Evolutionary conservation across 768 basidiomycete genomes (phyloP).

Genomic region (Amanita rubescens): DNA sequence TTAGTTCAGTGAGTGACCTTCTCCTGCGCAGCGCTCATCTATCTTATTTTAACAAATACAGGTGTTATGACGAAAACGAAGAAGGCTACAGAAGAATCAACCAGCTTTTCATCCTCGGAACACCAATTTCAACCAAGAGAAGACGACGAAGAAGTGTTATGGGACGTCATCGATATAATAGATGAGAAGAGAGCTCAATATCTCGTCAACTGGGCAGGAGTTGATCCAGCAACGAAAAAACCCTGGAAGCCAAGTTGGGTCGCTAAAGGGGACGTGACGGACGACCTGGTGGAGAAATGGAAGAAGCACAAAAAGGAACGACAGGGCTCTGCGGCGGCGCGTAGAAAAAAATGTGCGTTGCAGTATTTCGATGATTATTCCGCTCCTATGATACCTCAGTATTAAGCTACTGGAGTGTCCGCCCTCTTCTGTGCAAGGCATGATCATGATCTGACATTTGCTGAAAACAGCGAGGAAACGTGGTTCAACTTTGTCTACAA

Average conservation of each 20-base stretch:
- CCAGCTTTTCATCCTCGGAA: conserved; percentile 17
- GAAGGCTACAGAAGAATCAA: background rate
- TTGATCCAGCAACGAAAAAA: conserved; percentile 51
- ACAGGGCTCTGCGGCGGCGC: conserved; percentile 25
- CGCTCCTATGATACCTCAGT: background rate
- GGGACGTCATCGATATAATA: conserved; percentile 59
- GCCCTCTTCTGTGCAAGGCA: too few relatives aligned
- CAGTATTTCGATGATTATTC: background rate
- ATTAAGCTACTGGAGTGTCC: too few relatives aligned
- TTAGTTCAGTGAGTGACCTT: background rate
- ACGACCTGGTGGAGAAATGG: conserved; percentile 59
- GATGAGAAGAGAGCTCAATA: conserved; percentile 46
- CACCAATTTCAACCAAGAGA: conserved; percentile 45
- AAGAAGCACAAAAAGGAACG: conserved; percentile 51
- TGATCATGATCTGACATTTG: background rate
- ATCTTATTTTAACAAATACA: background rate
- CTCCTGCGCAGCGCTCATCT: background rate
- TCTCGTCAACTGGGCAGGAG: conserved; percentile 63
- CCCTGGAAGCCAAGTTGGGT: conserved; percentile 72
- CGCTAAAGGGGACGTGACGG: conserved; percentile 54
- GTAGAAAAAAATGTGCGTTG: conserved; percentile 30
- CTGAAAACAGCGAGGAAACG: background rate
- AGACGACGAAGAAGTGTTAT: conserved; percentile 51
- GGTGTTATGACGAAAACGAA: background rate
- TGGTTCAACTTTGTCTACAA: background rate